phyloP scores from a whole-genome alignment of 2,329 filamentous ascomycete species.

The Fusarium sp. region DNA sequence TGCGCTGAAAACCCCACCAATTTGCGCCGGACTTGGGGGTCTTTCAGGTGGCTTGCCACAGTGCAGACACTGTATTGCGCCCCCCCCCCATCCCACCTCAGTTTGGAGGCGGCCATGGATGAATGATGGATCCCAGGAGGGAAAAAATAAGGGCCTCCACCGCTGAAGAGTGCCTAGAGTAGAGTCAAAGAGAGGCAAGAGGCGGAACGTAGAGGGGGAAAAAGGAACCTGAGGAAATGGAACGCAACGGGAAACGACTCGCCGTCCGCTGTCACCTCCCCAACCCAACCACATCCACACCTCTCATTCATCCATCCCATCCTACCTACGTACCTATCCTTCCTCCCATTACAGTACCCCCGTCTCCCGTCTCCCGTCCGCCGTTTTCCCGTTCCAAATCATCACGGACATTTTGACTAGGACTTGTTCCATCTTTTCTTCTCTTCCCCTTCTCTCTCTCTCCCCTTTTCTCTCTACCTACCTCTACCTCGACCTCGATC shows the following conservation, averaged over 20 bases:
- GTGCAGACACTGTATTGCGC: slow-evolving; percentile 24
- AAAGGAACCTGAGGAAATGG: slow-evolving; percentile 5
- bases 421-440: slow-evolving; percentile 38
- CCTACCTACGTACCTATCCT: no score
- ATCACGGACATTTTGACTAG: slow-evolving; percentile 45
- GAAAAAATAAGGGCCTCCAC: slow-evolving; percentile 45
- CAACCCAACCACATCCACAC: slow-evolving; percentile 45
- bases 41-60: slow-evolving; percentile 30
- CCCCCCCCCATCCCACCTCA: slow-evolving; percentile 21
- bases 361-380: slow-evolving; percentile 47
- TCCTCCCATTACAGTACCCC: no score
- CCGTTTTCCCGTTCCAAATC: slow-evolving; percentile 47
- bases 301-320: slow-evolving; percentile 31
- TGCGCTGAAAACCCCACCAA: slow-evolving; percentile 38
- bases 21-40: slow-evolving; percentile 29
- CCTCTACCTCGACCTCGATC: slow-evolving; percentile 5
- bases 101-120: slow-evolving; percentile 9
- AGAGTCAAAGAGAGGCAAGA: slow-evolving; percentile 6
- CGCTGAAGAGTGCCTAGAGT: no score
- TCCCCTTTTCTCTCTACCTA: slow-evolving; percentile 21
- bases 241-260: slow-evolving; percentile 38
- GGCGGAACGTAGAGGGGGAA: slow-evolving; percentile 19
- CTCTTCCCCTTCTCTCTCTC: slow-evolving; percentile 16
- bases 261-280: slow-evolving; percentile 42
- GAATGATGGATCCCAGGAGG: slow-evolving; percentile 6